Percentiles rank a stretch among this genome's conserved stretches.
Conservation (phyloP, 768 basidiomycete genomes). For the Suillus subalutaceus region DNA sequence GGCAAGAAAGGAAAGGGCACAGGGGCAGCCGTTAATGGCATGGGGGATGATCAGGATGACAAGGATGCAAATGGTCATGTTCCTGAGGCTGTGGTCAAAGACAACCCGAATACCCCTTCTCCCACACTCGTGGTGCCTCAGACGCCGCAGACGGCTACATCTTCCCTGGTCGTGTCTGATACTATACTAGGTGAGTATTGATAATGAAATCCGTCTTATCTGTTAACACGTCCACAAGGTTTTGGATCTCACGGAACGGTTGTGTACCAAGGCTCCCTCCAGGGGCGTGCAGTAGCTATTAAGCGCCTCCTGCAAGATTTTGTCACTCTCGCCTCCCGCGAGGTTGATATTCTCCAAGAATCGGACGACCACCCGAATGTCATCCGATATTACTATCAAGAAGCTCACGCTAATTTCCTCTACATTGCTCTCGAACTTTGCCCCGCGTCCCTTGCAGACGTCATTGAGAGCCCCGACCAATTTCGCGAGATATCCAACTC, state of each 20-base stretch:
- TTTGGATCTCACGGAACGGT: slow-evolving; percentile 97
- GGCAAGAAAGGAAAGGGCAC: slow-evolving; percentile 57
- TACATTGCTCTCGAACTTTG: slow-evolving; percentile 98
- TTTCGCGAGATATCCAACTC: slow-evolving; percentile 76
- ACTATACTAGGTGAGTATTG: slow-evolving; percentile 66
- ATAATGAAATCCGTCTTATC: not conserved
- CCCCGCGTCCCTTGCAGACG: slow-evolving; percentile 85
- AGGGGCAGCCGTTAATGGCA: slow-evolving; percentile 11
- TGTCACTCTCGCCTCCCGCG: slow-evolving; percentile 90
- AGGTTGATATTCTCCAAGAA: slow-evolving; percentile 93
- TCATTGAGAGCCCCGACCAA: slow-evolving; percentile 79
- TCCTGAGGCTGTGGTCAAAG: slow-evolving; percentile 17
- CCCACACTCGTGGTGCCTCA: slow-evolving; percentile 28
- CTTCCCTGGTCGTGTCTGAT: slow-evolving; percentile 74
- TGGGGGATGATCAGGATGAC: slow-evolving; percentile 22
- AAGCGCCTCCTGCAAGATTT: slow-evolving; percentile 96
- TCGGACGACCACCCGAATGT: slow-evolving; percentile 99
- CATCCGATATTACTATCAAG: slow-evolving; percentile 98
- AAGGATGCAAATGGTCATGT: slow-evolving; percentile 44
- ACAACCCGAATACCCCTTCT: slow-evolving; percentile 27
- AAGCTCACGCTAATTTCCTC: slow-evolving; percentile 89
- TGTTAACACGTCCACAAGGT: slow-evolving; percentile 49
- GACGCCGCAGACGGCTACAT: slow-evolving; percentile 24
- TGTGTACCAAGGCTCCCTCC: slow-evolving; percentile 92
- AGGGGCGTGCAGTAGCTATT: slow-evolving; percentile 97